Conservation (phyloP, 2,329 filamentous ascomycete genomes). For the Colletotrichum sojae region DNA sequence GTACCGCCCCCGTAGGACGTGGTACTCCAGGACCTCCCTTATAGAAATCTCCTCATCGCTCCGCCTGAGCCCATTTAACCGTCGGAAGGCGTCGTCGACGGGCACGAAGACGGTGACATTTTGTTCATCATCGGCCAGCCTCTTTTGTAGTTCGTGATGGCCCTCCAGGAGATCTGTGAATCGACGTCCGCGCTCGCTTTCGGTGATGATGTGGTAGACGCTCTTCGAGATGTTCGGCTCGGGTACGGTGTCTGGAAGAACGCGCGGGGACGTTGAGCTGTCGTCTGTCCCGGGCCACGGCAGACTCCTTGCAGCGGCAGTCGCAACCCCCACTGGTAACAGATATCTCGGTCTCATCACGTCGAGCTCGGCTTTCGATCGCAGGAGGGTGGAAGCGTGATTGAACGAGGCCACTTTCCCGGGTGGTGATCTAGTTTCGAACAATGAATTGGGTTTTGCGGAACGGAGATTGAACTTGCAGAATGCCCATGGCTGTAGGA, state of each 20-base stretch:
- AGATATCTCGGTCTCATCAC: constrained; percentile 16
- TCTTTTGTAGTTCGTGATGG: not conserved
- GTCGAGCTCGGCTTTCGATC: not conserved
- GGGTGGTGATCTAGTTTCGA: no score
- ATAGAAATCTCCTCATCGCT: constrained; percentile 43
- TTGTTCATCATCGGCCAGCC: not conserved
- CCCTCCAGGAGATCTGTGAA: constrained; percentile 20
- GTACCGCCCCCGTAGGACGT: constrained; percentile 11
- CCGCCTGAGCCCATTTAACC: not conserved
- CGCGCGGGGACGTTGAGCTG: no score
- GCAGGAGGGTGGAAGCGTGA: not conserved
- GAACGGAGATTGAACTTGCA: no score
- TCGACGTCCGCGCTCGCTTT: not conserved
- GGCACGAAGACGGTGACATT: constrained; percentile 18
- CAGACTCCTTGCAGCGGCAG: constrained; percentile 1
- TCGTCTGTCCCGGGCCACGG: not conserved
- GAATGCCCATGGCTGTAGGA: no score
- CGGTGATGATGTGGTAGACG: not conserved
- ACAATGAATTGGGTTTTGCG: no score
- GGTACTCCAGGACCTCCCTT: constrained; percentile 57
- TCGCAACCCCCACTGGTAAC: constrained; percentile 7
- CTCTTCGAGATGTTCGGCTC: not conserved
- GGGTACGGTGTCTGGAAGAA: no score
- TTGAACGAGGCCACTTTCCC: no score
- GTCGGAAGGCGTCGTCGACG: constrained; percentile 15